Conservation (phyloP, 2,329 filamentous ascomycete species). For the Lasiodiplodia sp. region DNA sequence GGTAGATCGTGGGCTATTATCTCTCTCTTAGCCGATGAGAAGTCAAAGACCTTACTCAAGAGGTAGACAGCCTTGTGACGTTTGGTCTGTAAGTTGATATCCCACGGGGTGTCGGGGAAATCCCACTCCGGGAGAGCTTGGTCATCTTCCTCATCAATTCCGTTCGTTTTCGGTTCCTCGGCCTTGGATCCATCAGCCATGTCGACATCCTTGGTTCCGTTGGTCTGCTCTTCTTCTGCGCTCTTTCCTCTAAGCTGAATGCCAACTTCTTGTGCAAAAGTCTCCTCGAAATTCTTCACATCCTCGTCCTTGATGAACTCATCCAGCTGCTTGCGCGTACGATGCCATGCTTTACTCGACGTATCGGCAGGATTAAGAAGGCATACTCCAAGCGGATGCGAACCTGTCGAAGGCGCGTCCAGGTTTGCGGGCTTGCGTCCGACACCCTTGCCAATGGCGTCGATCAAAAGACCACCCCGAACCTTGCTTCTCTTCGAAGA, state of each 20-base stretch:
- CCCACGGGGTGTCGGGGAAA: constrained; percentile 40
- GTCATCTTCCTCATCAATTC: constrained; percentile 20
- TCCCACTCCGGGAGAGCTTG: constrained; percentile 57
- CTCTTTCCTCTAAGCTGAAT: constrained; percentile 38
- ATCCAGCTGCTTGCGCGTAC: constrained; percentile 47
- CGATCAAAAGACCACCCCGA: constrained; percentile 68
- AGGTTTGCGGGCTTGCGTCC: constrained; percentile 19
- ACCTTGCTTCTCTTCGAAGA: constrained; percentile 47
- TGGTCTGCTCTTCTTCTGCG: neutral
- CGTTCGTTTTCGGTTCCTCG: constrained; percentile 22
- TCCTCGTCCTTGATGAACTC: constrained; percentile 40
- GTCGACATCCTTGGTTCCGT: constrained; percentile 9
- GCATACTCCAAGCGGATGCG: constrained; percentile 22
- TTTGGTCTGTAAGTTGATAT: constrained; percentile 64
- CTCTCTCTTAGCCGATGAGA: constrained; percentile 32
- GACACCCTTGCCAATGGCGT: constrained; percentile 74
- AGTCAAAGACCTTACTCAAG: constrained; percentile 57
- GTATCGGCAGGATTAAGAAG: constrained; percentile 24
- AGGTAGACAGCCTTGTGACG: constrained; percentile 69
- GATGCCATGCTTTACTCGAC: constrained; percentile 33
- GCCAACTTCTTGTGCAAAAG: constrained; percentile 48
- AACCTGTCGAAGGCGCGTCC: constrained; percentile 9
- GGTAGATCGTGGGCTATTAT: constrained; percentile 38
- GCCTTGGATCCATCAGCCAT: neutral
- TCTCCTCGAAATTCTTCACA: constrained; percentile 47